A percentile compares a stretch with the other conserved stretches of the same genome.
These are phyloP conservation scores for Schizosaccharomyces osmophilus DNA, from an alignment of 805 yeast species.

Conservation along the genomic window DNA sequence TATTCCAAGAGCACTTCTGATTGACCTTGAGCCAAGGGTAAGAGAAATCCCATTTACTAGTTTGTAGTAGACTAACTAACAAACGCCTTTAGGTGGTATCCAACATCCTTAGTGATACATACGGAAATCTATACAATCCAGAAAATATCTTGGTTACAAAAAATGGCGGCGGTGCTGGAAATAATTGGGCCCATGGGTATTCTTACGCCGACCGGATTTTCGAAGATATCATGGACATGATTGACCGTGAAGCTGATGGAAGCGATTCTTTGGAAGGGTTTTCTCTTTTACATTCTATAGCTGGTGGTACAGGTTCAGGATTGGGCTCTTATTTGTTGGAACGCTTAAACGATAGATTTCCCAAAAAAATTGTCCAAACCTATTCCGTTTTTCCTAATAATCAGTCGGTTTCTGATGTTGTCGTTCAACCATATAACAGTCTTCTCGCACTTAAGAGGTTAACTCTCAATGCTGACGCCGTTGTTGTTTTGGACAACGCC, in stretches of 20 bases:
- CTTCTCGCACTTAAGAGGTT: conserved; percentile 58
- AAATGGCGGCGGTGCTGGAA: conserved; percentile 86
- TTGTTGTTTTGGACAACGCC: conserved; percentile 76
- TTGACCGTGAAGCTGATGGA: conserved; percentile 73
- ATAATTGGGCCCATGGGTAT: conserved; percentile 86
- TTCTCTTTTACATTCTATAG: conserved; percentile 78
- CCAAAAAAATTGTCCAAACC: conserved; percentile 62
- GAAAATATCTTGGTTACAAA: conserved; percentile 54
- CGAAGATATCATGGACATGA: conserved; percentile 56
- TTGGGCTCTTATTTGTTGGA: conserved; percentile 68
- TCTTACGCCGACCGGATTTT: conserved; percentile 40
- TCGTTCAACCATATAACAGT: conserved; percentile 89
- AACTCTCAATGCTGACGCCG: conserved; percentile 64
- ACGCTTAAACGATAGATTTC: conserved; percentile 50
- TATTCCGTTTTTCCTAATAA: conserved; percentile 66
- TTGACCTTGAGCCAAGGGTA: conserved; percentile 68
- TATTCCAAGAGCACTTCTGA: conserved; percentile 65
- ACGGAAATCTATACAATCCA: conserved; percentile 51
- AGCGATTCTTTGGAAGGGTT: conserved; percentile 79
- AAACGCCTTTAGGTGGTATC: conserved; percentile 27
- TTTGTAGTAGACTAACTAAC: too few species aligned
- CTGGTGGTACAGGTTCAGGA: conserved; percentile 98
- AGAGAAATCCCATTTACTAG: neutral
- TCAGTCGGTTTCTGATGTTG: conserved; percentile 76
- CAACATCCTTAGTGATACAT: conserved; percentile 27